Evolutionary conservation across 148 eudicot species (phyloP).

Genomic region (Vaccinium macrocarpon): DNA sequence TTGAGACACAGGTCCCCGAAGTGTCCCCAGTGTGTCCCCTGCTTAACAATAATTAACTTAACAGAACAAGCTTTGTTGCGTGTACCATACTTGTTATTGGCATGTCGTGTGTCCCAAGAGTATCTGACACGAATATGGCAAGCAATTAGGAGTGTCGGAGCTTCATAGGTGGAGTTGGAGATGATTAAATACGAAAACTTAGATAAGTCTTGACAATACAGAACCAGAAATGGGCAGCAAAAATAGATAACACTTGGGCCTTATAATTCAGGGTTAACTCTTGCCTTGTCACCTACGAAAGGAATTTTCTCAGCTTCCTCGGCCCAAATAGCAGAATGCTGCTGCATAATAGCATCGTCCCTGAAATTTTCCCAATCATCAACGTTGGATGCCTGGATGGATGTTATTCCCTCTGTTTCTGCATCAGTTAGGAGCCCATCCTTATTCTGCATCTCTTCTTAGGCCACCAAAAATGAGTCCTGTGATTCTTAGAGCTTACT

Average conservation of each 20-base stretch:
- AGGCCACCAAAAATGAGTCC: not conserved
- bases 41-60: no score
- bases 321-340: constrained; percentile 72
- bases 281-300: constrained; percentile 77
- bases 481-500: not conserved
- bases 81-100: no score
- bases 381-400: constrained; percentile 26
- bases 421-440: constrained; percentile 32
- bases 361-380: constrained; percentile 60
- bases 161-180: not conserved
- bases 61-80: no score
- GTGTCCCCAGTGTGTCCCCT: no score
- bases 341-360: constrained; percentile 80
- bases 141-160: no score
- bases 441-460: constrained; percentile 40
- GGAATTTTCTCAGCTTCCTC: constrained; percentile 67
- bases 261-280: not conserved
- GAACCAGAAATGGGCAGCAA: not conserved
- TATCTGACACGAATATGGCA: no score
- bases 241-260: not conserved
- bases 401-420: constrained; percentile 24
- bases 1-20: no score
- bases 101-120: no score
- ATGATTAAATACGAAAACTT: constrained; percentile 22
- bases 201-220: constrained; percentile 43